A percentile compares a stretch with the other conserved stretches of the same genome.
Conservation (phyloP, 495 filamentous ascomycete species). For the Jackrogersella multiformis region DNA sequence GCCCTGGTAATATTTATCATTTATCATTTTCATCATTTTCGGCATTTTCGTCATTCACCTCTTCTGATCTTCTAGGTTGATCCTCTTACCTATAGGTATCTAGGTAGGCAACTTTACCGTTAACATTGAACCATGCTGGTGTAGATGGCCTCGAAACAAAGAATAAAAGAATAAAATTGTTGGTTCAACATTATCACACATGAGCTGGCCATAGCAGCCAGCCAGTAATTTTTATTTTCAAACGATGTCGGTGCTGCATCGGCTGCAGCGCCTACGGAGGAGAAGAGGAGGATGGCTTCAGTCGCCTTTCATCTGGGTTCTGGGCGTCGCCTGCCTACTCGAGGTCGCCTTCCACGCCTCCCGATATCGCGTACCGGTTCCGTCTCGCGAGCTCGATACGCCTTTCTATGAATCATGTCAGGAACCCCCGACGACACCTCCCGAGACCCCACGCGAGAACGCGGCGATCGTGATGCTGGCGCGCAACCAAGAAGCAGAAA, state of each 20-base stretch:
- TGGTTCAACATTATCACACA: constrained; percentile 9
- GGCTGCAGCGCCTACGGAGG: constrained; percentile 38
- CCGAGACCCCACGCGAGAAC: constrained; percentile 76
- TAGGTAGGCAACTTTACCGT: too few relatives aligned
- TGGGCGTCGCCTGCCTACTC: constrained; percentile 41
- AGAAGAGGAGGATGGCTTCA: constrained; percentile 42
- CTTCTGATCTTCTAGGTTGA: too few relatives aligned
- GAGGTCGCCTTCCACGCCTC: constrained; percentile 46
- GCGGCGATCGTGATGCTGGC: constrained; percentile 94
- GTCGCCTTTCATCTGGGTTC: constrained; percentile 41
- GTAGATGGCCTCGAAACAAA: constrained; percentile 9
- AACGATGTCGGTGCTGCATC: constrained; percentile 30
- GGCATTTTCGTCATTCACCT: too few relatives aligned
- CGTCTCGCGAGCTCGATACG: constrained; percentile 50
- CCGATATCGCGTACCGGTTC: constrained; percentile 45
- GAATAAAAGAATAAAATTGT: background rate
- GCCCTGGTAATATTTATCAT: too few relatives aligned
- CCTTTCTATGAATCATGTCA: constrained; percentile 57
- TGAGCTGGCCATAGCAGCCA: constrained; percentile 14
- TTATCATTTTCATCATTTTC: too few relatives aligned
- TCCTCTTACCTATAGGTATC: too few relatives aligned
- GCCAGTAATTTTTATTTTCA: background rate
- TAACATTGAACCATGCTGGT: background rate
- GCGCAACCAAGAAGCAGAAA: constrained; percentile 88
- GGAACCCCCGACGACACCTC: constrained; percentile 45